phyloP scores from a whole-genome alignment of 352 stramenopile genomes.

The Blastocystis sp. region DNA sequence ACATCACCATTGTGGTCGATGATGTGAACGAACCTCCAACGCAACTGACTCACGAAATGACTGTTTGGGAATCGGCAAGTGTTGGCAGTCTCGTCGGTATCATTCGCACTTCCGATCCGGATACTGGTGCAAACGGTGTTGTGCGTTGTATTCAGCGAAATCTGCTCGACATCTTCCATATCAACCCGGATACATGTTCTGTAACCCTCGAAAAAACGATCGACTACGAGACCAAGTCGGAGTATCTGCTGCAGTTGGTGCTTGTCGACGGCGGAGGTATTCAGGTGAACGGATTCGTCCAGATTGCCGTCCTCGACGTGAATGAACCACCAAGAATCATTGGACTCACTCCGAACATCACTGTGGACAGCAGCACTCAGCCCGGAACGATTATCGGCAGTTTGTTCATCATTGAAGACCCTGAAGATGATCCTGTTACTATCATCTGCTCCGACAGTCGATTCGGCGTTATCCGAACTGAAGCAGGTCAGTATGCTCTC shows the following conservation, averaged over 20 bases:
- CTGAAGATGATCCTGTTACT: neutral
- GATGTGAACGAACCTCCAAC: slow-evolving; percentile 8
- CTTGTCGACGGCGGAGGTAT: neutral
- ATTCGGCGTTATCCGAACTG: neutral
- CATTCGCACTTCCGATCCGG: neutral
- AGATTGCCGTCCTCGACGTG: slow-evolving; percentile 15
- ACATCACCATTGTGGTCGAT: neutral
- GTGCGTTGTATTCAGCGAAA: neutral
- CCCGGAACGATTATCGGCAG: neutral
- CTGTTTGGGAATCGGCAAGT: neutral
- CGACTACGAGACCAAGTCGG: neutral
- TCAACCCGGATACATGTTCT: neutral
- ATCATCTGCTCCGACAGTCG: neutral
- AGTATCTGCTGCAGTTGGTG: neutral
- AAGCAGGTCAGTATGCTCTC: neutral
- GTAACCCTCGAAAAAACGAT: neutral
- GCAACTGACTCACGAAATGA: neutral
- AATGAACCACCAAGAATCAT: neutral
- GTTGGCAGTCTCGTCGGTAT: neutral
- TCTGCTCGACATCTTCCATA: neutral
- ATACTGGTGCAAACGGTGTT: neutral
- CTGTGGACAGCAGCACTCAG: neutral
- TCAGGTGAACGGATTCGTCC: neutral
- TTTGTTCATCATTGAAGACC: neutral
- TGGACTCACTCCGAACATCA: neutral